Evolutionary conservation across 2,329 filamentous ascomycete species (phyloP).

Genomic region (Aspergillus amoenus): DNA sequence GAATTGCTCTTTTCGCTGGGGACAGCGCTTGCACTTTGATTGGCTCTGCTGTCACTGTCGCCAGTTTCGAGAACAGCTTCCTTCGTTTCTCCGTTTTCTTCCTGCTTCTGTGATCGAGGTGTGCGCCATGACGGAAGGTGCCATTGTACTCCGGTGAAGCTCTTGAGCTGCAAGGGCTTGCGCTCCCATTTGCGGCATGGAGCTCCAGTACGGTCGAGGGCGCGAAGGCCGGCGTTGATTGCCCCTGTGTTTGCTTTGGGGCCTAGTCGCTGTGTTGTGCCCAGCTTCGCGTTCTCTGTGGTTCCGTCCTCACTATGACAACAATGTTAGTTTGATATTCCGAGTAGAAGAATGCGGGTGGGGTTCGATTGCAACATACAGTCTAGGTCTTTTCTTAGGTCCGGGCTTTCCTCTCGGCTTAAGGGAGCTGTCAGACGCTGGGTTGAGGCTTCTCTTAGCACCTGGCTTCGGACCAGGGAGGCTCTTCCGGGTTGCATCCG

Average conservation of each 20-base stretch:
- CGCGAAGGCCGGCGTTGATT: constrained; percentile 93
- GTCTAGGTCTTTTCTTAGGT: constrained; percentile 90
- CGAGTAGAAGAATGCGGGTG: neutral
- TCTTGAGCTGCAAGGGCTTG: constrained; percentile 81
- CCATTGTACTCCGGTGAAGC: constrained; percentile 86
- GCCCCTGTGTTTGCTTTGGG: constrained; percentile 96
- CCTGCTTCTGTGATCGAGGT: constrained; percentile 29
- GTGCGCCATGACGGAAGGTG: constrained; percentile 79
- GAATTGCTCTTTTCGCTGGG: constrained; percentile 61
- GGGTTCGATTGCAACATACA: constrained; percentile 64
- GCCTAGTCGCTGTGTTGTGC: constrained; percentile 71
- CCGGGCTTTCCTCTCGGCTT: constrained; percentile 84
- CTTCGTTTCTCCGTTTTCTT: constrained; percentile 62
- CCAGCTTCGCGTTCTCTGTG: constrained; percentile 41
- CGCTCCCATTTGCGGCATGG: constrained; percentile 90
- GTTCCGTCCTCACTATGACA: constrained; percentile 50
- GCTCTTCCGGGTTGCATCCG: constrained; percentile 64
- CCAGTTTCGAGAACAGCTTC: constrained; percentile 56
- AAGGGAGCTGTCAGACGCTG: constrained; percentile 59
- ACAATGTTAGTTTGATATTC: neutral
- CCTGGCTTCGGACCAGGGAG: constrained; percentile 67
- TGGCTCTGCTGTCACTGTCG: constrained; percentile 58
- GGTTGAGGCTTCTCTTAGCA: constrained; percentile 57
- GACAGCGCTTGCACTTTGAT: constrained; percentile 55
- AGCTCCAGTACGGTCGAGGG: constrained; percentile 86